phyloP scores from a whole-genome alignment of 2,329 filamentous ascomycete species.

The Pseudocercospora cruenta region DNA sequence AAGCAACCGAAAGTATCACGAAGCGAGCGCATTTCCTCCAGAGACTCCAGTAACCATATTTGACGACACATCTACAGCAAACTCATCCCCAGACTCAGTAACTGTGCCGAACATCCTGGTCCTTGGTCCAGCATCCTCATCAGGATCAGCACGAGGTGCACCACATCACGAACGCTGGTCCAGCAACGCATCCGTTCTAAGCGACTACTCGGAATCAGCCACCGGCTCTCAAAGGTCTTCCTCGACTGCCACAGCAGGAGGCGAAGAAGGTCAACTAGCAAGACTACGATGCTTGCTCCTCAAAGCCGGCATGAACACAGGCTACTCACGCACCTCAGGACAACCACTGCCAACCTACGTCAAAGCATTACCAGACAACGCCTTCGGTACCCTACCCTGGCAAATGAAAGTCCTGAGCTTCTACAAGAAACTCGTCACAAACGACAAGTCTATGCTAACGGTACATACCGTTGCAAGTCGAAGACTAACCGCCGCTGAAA shows the following conservation, averaged over 20 bases:
- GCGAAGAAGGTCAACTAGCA: constrained; percentile 76
- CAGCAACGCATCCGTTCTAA: constrained; percentile 73
- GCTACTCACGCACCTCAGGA: constrained; percentile 67
- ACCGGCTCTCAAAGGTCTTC: constrained; percentile 66
- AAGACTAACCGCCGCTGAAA: constrained; percentile 71
- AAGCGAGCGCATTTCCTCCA: constrained; percentile 58
- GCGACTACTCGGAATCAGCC: constrained; percentile 73
- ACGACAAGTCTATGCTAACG: constrained; percentile 68
- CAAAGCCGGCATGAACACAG: constrained; percentile 83
- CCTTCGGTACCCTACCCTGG: constrained; percentile 74
- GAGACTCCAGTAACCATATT: constrained; percentile 96
- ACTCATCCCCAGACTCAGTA: constrained; percentile 73
- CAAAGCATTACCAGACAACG: constrained; percentile 71
- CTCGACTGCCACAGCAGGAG: constrained; percentile 68
- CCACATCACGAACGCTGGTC: constrained; percentile 73
- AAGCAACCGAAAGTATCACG: constrained; percentile 50
- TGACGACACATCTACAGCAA: constrained; percentile 74
- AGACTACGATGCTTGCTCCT: constrained; percentile 78
- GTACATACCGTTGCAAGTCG: constrained; percentile 58
- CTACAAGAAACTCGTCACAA: constrained; percentile 79
- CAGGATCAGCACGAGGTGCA: constrained; percentile 37
- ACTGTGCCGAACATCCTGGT: constrained; percentile 87
- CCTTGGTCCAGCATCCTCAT: constrained; percentile 65
- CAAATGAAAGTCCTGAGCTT: constrained; percentile 73
- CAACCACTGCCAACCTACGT: constrained; percentile 72